Conservation (phyloP, 495 filamentous ascomycete species). For the Penicillium daleae region DNA sequence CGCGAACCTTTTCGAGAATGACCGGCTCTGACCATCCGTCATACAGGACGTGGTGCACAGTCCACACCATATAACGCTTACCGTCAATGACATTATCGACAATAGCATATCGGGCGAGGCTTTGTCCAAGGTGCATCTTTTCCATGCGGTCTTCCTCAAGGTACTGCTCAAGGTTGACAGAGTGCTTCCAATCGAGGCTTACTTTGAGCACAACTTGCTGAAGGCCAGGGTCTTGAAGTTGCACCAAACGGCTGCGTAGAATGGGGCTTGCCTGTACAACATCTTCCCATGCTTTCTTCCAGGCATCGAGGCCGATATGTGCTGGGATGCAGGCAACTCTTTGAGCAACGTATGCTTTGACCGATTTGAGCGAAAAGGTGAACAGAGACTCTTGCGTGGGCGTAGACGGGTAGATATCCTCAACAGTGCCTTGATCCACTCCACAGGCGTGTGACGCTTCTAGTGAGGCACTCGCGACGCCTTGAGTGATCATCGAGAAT, state of each 20-base stretch:
- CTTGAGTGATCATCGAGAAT: conserved; percentile 43
- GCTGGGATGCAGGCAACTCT: conserved; percentile 47
- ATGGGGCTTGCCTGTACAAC: conserved; percentile 53
- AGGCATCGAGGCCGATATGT: conserved; percentile 36
- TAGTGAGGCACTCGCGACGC: conserved; percentile 30
- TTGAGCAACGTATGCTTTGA: conserved; percentile 62
- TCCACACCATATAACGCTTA: conserved; percentile 58
- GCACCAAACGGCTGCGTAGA: conserved; percentile 63
- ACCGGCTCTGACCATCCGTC: conserved; percentile 68
- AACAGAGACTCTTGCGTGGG: conserved; percentile 68
- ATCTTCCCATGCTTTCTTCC: conserved; percentile 54
- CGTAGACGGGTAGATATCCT: conserved; percentile 64
- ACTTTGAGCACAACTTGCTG: conserved; percentile 61
- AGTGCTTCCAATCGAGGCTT: conserved; percentile 44
- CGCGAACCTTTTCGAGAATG: conserved; percentile 57
- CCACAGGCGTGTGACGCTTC: conserved; percentile 39
- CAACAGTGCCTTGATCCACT: conserved; percentile 33
- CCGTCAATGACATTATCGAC: conserved; percentile 38
- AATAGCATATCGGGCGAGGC: conserved; percentile 58
- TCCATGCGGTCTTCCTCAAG: conserved; percentile 50
- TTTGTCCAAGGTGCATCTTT: conserved; percentile 57
- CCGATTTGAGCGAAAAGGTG: conserved; percentile 59
- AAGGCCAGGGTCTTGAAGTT: conserved; percentile 54
- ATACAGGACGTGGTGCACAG: conserved; percentile 69
- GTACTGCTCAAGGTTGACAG: conserved; percentile 50